These are phyloP conservation scores for Tetrapisispora nanseiensis DNA, from an alignment of 805 yeast genomes.

Conservation along the genomic window DNA sequence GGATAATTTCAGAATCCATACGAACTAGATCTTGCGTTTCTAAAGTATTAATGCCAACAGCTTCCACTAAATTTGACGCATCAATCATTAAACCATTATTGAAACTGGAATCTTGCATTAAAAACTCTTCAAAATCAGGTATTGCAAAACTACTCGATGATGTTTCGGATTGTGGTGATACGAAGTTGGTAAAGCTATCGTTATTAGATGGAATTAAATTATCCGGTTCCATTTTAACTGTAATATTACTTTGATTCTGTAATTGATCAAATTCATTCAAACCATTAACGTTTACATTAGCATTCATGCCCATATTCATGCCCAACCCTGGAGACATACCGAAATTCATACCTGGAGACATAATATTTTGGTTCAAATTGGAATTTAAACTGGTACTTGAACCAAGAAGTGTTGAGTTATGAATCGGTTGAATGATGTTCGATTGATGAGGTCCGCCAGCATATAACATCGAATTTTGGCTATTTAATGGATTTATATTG, in stretches of 20 bases:
- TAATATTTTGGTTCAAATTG: background rate
- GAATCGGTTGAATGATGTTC: background rate
- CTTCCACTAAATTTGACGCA: slow-evolving; percentile 26
- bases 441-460: background rate
- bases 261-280: background rate
- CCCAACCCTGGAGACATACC: background rate
- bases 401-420: background rate
- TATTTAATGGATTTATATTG: background rate
- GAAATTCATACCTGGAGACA: background rate
- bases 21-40: slow-evolving; percentile 12
- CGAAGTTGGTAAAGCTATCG: slow-evolving; percentile 2
- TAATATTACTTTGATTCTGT: background rate
- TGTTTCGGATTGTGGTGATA: slow-evolving; percentile 17
- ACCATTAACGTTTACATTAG: background rate
- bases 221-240: background rate
- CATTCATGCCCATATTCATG: background rate
- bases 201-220: background rate
- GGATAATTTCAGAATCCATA: slow-evolving; percentile 18
- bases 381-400: background rate
- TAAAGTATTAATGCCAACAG: slow-evolving; percentile 21
- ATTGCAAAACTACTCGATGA: slow-evolving; percentile 15
- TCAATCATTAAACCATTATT: slow-evolving; percentile 26
- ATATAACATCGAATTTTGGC: background rate
- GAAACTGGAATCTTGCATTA: slow-evolving; percentile 24
- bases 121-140: slow-evolving; percentile 30